phyloP scores from a whole-genome alignment of 2,329 filamentous ascomycete species.

The Talaromyces sp. region DNA sequence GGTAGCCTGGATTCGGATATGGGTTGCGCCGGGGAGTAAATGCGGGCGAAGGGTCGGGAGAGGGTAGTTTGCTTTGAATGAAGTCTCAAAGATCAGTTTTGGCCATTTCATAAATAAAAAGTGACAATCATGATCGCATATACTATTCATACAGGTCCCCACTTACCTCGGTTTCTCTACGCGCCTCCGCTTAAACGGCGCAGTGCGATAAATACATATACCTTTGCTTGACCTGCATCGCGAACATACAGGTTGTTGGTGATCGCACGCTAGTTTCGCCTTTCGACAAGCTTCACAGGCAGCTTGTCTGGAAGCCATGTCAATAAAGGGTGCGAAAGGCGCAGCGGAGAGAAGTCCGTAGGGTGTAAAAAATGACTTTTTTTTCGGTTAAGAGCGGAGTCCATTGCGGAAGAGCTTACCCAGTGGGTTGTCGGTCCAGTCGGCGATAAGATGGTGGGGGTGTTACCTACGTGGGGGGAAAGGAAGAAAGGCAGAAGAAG shows the following conservation, averaged over 20 bases:
- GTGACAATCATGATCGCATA: no score
- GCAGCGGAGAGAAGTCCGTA: slow-evolving; percentile 13
- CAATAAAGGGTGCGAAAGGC: background rate
- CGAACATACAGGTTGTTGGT: slow-evolving; percentile 25
- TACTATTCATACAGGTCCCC: background rate
- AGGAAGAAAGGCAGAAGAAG: no score
- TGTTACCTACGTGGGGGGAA: no score
- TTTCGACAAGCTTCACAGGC: slow-evolving; percentile 30
- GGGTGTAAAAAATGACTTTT: slow-evolving; percentile 2
- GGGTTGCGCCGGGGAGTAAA: slow-evolving; percentile 26
- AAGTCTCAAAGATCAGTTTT: background rate
- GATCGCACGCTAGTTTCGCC: slow-evolving; percentile 28
- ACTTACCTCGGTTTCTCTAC: slow-evolving; percentile 24
- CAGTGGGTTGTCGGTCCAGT: slow-evolving; percentile 14
- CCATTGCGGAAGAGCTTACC: no score
- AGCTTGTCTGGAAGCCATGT: slow-evolving; percentile 27
- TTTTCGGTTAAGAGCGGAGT: slow-evolving; percentile 18
- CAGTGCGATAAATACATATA: slow-evolving; percentile 30
- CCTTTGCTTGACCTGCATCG: slow-evolving; percentile 20
- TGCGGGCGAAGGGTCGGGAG: slow-evolving; percentile 22
- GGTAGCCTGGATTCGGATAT: slow-evolving; percentile 34
- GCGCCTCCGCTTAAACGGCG: slow-evolving; percentile 29
- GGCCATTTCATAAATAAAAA: no score
- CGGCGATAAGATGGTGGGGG: slow-evolving; percentile 24
- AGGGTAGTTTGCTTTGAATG: slow-evolving; percentile 12